Conservation (phyloP, 768 basidiomycete species). For the Butyriboletus loyo region DNA sequence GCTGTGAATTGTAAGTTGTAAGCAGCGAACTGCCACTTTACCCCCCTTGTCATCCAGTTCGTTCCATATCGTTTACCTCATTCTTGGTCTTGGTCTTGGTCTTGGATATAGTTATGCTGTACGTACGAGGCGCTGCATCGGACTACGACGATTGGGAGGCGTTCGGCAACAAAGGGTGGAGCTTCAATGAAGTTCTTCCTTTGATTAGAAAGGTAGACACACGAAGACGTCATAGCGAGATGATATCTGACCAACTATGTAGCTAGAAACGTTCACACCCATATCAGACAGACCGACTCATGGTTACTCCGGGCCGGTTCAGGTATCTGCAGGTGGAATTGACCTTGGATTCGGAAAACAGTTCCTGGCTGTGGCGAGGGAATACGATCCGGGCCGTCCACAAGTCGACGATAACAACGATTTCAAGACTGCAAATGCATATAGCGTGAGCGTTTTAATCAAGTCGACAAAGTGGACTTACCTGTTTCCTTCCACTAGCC, state of each 20-base stretch:
- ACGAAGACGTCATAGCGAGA: background rate
- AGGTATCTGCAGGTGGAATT: slow-evolving; percentile 14
- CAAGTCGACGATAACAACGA: slow-evolving; percentile 47
- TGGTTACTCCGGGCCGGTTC: slow-evolving; percentile 34
- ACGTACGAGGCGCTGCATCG: slow-evolving; percentile 55
- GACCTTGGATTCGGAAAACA: slow-evolving; percentile 31
- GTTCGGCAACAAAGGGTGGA: slow-evolving; percentile 58
- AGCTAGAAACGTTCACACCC: slow-evolving; percentile 38
- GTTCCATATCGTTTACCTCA: background rate
- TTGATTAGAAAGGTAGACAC: slow-evolving; percentile 50
- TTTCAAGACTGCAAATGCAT: slow-evolving; percentile 31
- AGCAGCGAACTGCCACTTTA: too few relatives aligned
- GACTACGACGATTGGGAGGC: slow-evolving; percentile 63
- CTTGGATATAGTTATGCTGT: slow-evolving; percentile 41
- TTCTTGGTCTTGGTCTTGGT: background rate
- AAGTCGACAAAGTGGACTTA: background rate
- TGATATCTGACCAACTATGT: slow-evolving; percentile 44
- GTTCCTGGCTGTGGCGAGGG: slow-evolving; percentile 43
- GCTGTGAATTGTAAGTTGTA: slow-evolving; percentile 51
- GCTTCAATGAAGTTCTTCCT: slow-evolving; percentile 54
- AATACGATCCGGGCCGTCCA: slow-evolving; percentile 48
- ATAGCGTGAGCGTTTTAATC: slow-evolving; percentile 20
- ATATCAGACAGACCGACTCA: slow-evolving; percentile 33
- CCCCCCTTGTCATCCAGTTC: background rate
- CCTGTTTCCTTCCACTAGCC: slow-evolving; percentile 2